phyloP scores from a whole-genome alignment of 2,329 filamentous ascomycete genomes.

The Trichophyton mentagrophytes region DNA sequence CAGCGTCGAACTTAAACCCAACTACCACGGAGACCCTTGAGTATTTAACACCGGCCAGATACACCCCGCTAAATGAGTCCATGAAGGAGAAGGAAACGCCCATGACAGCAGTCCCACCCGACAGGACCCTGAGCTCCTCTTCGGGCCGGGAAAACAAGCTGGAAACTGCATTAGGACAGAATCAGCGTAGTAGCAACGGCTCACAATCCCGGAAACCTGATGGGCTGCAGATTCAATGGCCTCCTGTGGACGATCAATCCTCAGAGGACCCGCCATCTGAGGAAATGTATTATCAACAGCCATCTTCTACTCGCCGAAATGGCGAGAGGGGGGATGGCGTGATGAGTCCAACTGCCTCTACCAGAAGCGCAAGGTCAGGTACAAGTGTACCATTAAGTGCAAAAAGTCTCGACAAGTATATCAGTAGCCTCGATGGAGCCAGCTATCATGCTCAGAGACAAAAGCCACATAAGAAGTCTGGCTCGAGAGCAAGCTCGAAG shows the following conservation, averaged over 20 bases:
- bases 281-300: slow-evolving; percentile 3
- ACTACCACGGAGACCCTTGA: slow-evolving; percentile 25
- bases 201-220: slow-evolving; percentile 69
- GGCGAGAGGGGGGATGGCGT: slow-evolving; percentile 4
- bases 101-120: slow-evolving; percentile 54
- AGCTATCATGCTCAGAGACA: slow-evolving; percentile 47
- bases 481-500: slow-evolving; percentile 50
- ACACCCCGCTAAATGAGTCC: slow-evolving; percentile 31
- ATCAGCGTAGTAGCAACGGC: slow-evolving; percentile 42
- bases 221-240: slow-evolving; percentile 54
- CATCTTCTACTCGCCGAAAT: background rate
- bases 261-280: background rate
- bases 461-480: slow-evolving; percentile 38
- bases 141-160: slow-evolving; percentile 1
- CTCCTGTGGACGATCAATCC: slow-evolving; percentile 21
- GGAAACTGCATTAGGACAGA: slow-evolving; percentile 36
- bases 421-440: slow-evolving; percentile 71
- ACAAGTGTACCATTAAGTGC: slow-evolving; percentile 48
- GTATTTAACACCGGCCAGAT: slow-evolving; percentile 34
- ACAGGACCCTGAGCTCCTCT: background rate
- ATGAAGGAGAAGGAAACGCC: slow-evolving; percentile 35
- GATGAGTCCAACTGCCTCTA: slow-evolving; percentile 25
- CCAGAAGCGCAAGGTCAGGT: slow-evolving; percentile 37
- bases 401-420: slow-evolving; percentile 67
- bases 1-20: slow-evolving; percentile 18